These are phyloP conservation scores for Purpureocillium takamizusanense DNA, from an alignment of 2,329 filamentous ascomycete genomes.

Conservation along the genomic window DNA sequence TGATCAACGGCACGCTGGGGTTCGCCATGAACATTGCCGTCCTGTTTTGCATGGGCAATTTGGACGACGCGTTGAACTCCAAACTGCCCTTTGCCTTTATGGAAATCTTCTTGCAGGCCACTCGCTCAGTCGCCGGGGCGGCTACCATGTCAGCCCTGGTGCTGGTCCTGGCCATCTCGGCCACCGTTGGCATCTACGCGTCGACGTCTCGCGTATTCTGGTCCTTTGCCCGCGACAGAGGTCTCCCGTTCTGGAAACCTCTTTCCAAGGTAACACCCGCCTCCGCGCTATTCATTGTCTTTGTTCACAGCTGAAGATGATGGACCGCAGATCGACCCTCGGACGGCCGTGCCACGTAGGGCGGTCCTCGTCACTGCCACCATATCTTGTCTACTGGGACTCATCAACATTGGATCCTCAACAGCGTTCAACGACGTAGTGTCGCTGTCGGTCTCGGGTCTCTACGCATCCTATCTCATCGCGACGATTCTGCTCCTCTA, in stretches of 20 bases:
- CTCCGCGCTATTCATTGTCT: no score
- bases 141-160: slow-evolving; percentile 41
- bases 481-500: slow-evolving; percentile 17
- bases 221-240: slow-evolving; percentile 34
- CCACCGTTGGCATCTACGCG: slow-evolving; percentile 43
- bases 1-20: slow-evolving; percentile 42
- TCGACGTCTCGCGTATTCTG: slow-evolving; percentile 49
- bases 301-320: no score
- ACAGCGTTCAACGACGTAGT: slow-evolving; percentile 19
- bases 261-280: slow-evolving; percentile 13
- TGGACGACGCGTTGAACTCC: slow-evolving; percentile 31
- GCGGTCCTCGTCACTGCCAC: slow-evolving; percentile 15
- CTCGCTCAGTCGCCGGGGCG: slow-evolving; percentile 35
- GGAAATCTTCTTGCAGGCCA: slow-evolving; percentile 44
- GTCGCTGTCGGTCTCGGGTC: slow-evolving; percentile 18
- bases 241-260: slow-evolving; percentile 19
- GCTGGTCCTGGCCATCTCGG: slow-evolving; percentile 36
- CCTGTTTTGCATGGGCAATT: slow-evolving; percentile 43
- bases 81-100: slow-evolving; percentile 49
- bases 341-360: slow-evolving; percentile 18
- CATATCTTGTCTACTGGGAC: slow-evolving; percentile 18
- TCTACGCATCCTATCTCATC: slow-evolving; percentile 21
- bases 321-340: slow-evolving; percentile 8
- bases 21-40: slow-evolving; percentile 48
- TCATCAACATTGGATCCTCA: slow-evolving; percentile 23